These are phyloP conservation scores for Mortierella sp. DNA, from an alignment of 371 early-diverging fungal species.

Conservation along the genomic window DNA sequence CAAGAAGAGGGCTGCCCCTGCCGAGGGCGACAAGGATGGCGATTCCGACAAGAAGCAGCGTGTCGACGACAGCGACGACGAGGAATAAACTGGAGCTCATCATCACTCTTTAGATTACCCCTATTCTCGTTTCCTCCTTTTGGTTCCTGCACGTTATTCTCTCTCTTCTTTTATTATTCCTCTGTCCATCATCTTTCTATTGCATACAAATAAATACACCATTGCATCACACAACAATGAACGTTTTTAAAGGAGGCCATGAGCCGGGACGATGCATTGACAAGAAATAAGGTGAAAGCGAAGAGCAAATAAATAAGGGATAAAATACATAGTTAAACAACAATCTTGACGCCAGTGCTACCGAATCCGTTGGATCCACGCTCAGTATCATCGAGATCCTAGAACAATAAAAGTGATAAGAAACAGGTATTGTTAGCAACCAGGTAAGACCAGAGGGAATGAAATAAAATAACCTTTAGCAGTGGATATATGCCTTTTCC, in stretches of 20 bases:
- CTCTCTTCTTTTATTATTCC: neutral
- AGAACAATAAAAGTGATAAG: neutral
- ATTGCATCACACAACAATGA: neutral
- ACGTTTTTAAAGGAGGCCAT: neutral
- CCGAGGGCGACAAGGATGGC: conserved; percentile 62
- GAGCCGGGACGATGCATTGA: neutral
- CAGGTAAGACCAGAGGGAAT: neutral
- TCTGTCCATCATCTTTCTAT: neutral
- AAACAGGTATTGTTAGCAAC: neutral
- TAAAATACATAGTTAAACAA: neutral
- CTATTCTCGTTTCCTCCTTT: neutral
- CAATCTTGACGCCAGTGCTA: conserved; percentile 83
- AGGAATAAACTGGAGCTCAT: conserved; percentile 33
- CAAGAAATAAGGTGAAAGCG: neutral
- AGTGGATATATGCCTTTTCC: too few species aligned
- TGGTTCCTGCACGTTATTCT: neutral
- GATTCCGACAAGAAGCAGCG: conserved; percentile 66
- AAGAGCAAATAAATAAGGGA: neutral
- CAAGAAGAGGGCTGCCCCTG: conserved; percentile 70
- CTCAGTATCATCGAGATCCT: conserved; percentile 81
- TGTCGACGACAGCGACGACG: conserved; percentile 60
- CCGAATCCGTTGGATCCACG: conserved; percentile 96
- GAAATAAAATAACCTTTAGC: neutral
- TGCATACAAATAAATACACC: conserved; percentile 8
- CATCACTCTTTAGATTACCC: neutral